These are phyloP conservation scores for Aspergillus ibericus DNA, from an alignment of 2,329 filamentous ascomycete species.

Conservation along the genomic window DNA sequence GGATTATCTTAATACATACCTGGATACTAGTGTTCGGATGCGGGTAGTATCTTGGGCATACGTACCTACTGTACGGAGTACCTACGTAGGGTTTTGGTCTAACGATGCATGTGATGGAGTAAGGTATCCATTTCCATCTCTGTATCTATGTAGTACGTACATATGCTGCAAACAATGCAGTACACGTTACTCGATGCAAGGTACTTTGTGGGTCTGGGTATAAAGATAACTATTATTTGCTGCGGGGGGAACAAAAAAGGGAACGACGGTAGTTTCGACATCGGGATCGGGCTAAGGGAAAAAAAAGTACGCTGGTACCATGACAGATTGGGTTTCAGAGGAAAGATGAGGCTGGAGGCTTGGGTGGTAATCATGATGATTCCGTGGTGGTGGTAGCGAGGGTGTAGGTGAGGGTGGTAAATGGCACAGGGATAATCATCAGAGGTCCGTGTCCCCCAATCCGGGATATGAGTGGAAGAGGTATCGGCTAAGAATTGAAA, in stretches of 20 bases:
- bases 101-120: no score
- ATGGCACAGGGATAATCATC: background rate
- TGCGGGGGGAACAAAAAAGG: background rate
- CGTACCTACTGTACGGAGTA: no score
- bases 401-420: background rate
- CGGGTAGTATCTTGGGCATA: no score
- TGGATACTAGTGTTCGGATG: no score
- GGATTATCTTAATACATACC: no score
- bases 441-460: background rate
- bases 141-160: no score
- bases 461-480: background rate
- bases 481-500: background rate
- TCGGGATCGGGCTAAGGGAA: background rate
- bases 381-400: background rate
- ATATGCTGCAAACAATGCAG: background rate
- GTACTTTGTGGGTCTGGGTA: background rate
- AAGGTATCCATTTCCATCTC: no score
- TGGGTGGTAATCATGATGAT: slow-evolving; percentile 8
- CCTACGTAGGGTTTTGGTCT: no score
- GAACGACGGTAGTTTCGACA: background rate
- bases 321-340: slow-evolving; percentile 15
- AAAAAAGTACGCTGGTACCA: background rate
- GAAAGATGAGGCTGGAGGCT: slow-evolving; percentile 17
- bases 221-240: background rate
- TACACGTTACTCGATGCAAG: background rate